Base-by-base conservation (phyloP, 1,284 basidiomycete genomes). In the Phlebopus sp. region DNA sequence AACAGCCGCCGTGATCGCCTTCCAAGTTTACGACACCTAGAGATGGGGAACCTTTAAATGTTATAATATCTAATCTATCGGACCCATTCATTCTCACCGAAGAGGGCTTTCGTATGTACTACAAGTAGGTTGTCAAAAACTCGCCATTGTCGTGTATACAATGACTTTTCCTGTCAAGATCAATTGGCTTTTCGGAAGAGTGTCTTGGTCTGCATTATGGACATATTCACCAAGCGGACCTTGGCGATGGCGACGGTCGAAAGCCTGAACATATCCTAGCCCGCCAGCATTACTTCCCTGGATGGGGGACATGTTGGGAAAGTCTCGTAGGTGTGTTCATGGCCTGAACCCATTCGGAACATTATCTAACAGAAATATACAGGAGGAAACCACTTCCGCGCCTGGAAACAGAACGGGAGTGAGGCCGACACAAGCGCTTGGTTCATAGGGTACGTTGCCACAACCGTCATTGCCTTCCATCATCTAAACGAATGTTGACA, bases 151-250 rank as follows among this genome's bases (percentile, higher is more conserved):
- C 23, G 35, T 37, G 37, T 17, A 37, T 45, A 40, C 19, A 9
- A 11, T 21, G 5, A 23, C 44, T 48, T 30, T 54, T 29, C 10
- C 45, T 37, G 38, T 31, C 35, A 44, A 87, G 86, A 63, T 89
- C 87, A 4, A 76, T 91, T 27, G 89, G 87, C 4, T 91, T 86
- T 62, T 84, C 86, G 11, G 74, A 75, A 42, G 86, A 90, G 63
- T 90, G 87, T 62, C 63, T 89, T 25, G 86, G 81, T 19, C 65
- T 89, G 50, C 86, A 90, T 59, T 73, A 77, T 25, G 86, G 85
- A n/a, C 67, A 72, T 47, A 70, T 79, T 14, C 84, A 88, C 57
- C 69, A 77, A 38, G 86, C 86, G 21, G 75, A 89, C 60, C 75
- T 89, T 8, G 87, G 86, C 11, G 86, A 90, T 55, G 86, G 85